phyloP scores from a whole-genome alignment of 305 asterid genomes.

The Stenogyne calaminthoides region DNA sequence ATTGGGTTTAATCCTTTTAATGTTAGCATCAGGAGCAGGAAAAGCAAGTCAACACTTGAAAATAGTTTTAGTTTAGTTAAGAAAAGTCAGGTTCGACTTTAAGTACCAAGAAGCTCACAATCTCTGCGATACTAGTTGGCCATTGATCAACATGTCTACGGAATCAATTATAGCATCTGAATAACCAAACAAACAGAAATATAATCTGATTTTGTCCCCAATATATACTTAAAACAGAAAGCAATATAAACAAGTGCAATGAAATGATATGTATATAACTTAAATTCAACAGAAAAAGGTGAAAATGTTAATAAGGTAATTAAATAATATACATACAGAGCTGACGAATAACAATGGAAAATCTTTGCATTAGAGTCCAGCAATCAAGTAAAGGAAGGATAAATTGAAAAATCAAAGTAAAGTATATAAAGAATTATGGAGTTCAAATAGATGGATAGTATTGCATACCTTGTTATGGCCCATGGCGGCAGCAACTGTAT shows the following conservation, averaged over 20 bases:
- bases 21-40: not conserved
- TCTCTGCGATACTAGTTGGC: not conserved
- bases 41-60: constrained; percentile 14
- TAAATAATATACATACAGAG: not conserved
- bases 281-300: not conserved
- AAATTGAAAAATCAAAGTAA: constrained; percentile 7
- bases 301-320: not conserved
- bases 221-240: constrained; percentile 4
- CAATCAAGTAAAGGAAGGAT: constrained; percentile 1
- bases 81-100: not conserved
- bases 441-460: not conserved
- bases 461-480: constrained; percentile 83
- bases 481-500: constrained; percentile 88
- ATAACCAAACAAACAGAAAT: not conserved
- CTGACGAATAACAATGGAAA: not conserved
- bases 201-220: not conserved
- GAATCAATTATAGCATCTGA: constrained; percentile 12
- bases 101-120: not conserved
- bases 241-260: constrained; percentile 11
- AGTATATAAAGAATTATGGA: not conserved
- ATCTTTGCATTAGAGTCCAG: not conserved
- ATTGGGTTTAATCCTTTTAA: not conserved
- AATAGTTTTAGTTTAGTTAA: not conserved
- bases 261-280: not conserved
- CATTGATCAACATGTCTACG: not conserved